Base-by-base conservation (phyloP, 352 stramenopile genomes). In the Phytophthora quininea region DNA sequence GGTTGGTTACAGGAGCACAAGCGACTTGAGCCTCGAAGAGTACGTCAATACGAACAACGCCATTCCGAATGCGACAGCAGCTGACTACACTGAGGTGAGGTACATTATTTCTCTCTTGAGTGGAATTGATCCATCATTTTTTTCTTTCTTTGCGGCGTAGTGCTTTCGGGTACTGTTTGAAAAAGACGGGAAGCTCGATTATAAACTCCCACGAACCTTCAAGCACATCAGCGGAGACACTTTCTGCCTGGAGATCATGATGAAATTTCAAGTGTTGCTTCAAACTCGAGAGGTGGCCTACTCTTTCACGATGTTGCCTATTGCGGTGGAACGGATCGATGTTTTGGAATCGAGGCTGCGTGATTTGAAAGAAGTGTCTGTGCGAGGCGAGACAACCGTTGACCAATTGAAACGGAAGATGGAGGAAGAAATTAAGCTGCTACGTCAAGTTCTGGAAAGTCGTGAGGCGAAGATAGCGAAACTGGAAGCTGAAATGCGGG, bases 191-290 rank as follows among this genome's bases (percentile, higher is more conserved):
- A 24, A 24, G 19, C 19, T 24, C 19, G 19, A 24, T 24, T 24
- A 24, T 24, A 24, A 24, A 24, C 19, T 47, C 19, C 40, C 40
- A 4, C 9, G 12, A 47, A 47, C 40, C 4, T 14, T 47, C 10
- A 24, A 9, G 5, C 40, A n/a, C 4, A n/a, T 47, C 50, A 51
- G 64, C 4, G 54, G 32, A 14, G 58, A 58, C 32, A 15, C 24
- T 4, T 47, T 47, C 19, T 14, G 40, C 3, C 40, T 47, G 40
- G 12, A 47, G 15, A 19, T 47, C 6, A 24, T 14, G 40, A 47
- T 64, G 11, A 64, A 69, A 24, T 33, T 69, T 6, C 38, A 69
- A 47, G 49, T 32, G 1, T 29, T 72, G 46, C 49, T 46, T 19
- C 58, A 59, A 30, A 55, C 43, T 6, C 29, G 47, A 9, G 38